phyloP scores from a whole-genome alignment of 352 stramenopile species.

The Aphanomyces invadans region DNA sequence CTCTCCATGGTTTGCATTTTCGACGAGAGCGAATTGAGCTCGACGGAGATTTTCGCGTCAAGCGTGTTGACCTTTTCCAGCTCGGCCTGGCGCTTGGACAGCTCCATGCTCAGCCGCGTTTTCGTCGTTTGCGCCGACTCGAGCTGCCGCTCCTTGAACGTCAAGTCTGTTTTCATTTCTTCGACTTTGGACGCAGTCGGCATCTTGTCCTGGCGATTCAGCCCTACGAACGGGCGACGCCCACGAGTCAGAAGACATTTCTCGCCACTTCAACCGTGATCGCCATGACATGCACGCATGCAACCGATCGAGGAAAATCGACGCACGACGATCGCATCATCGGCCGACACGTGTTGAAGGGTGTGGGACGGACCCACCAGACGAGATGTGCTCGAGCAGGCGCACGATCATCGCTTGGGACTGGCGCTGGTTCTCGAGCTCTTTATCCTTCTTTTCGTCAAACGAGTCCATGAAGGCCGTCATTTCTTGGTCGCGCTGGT shows the following conservation, averaged over 20 bases:
- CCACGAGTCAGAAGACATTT: too few species aligned
- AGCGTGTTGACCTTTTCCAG: slow-evolving; percentile 88
- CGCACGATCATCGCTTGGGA: slow-evolving; percentile 79
- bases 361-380: slow-evolving; percentile 28
- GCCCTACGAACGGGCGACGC: too few species aligned
- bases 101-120: slow-evolving; percentile 74
- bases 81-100: slow-evolving; percentile 81
- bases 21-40: slow-evolving; percentile 69
- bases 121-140: slow-evolving; percentile 85
- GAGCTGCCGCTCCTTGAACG: slow-evolving; percentile 90
- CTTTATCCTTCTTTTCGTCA: slow-evolving; percentile 57
- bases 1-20: slow-evolving; percentile 83
- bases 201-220: slow-evolving; percentile 68
- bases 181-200: slow-evolving; percentile 56
- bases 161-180: slow-evolving; percentile 84
- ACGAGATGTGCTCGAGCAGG: slow-evolving; percentile 87
- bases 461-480: slow-evolving; percentile 83
- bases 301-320: too few species aligned
- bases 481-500: slow-evolving; percentile 89
- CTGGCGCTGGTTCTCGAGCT: slow-evolving; percentile 43
- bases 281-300: too few species aligned
- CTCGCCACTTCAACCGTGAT: too few species aligned
- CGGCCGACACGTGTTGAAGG: too few species aligned
- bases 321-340: too few species aligned
- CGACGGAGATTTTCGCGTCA: slow-evolving; percentile 79